phyloP scores from a whole-genome alignment of 345 rosid genomes.

The Toxicodendron radicans region DNA sequence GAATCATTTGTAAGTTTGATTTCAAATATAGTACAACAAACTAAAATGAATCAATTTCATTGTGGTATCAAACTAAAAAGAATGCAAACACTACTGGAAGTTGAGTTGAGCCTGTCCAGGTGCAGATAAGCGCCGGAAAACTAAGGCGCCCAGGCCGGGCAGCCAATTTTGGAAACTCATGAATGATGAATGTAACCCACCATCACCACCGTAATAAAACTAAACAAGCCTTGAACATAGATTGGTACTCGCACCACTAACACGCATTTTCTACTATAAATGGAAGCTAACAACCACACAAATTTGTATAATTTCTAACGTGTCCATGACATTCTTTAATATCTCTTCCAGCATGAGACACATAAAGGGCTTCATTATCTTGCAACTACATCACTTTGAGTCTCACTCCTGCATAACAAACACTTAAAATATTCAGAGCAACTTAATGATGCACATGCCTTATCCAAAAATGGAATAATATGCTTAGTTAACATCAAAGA shows the following conservation, averaged over 20 bases:
- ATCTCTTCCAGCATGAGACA: slow-evolving; percentile 6
- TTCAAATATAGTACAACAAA: neutral
- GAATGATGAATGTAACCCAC: neutral
- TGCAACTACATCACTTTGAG: slow-evolving; percentile 28
- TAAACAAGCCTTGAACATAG: neutral
- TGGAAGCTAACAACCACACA: neutral
- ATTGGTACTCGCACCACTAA: neutral
- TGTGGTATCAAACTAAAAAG: no score
- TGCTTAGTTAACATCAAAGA: neutral
- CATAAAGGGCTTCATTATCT: no score
- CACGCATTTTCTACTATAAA: neutral
- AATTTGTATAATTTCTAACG: neutral
- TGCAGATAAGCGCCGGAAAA: no score
- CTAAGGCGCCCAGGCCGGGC: no score
- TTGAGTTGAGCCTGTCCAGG: no score
- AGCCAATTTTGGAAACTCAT: no score
- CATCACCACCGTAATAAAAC: neutral
- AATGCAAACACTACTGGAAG: no score
- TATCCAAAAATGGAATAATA: neutral
- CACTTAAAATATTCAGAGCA: slow-evolving; percentile 12
- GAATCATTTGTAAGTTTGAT: neutral
- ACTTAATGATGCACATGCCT: neutral
- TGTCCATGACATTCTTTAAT: neutral
- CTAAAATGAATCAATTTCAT: neutral
- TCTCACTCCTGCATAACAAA: slow-evolving; percentile 47